Base-by-base conservation (phyloP, 106 monocot species). In the Iris macrosiphon region DNA sequence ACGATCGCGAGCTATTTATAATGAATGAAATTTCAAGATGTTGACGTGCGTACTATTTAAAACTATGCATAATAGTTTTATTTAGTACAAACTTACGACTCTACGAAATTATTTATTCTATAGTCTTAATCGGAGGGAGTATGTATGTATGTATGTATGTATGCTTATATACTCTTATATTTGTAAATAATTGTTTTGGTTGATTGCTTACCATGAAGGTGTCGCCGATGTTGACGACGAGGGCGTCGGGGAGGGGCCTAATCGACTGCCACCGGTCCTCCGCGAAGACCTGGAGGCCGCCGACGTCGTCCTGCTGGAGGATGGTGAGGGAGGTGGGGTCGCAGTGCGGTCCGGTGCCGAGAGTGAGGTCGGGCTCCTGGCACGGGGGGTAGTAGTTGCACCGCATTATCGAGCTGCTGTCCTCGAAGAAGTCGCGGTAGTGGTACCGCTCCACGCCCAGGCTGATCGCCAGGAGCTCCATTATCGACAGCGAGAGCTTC, bases 391-490 rank as follows among this genome's bases (percentile, higher is more conserved):
- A 85, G 72, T 85, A 76, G 65, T 80, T 85, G 61, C 67, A 80
- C 40, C 85, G 29, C 80, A 85, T 73, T 26, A 85, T 80, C 2
- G 85, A 85, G 17, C 65, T 61, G 39, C 76, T 53, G 25, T 85
- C 85, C 40, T 68, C 52, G 59, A 89, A 89, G 89, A 89, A 95
- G 0, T 77, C 66, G 29, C 82, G 15, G 70, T 74, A 95, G 44
- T 74, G 44, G 4, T 31, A 15, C n/a, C 71, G 55, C 2, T 79
- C 80, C 13, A 85, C 70, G 0, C 85, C 85, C 31, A 95, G 50
- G 59, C 89, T 95, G 4, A 77, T 50, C 2, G 65, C 95, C 27
- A 89, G 57, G 1, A 95, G 57, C 73, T 95, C 95, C 95, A 77
- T 79, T 19, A 89, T 63, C 30, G 59, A 68, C 35, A 79, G 52